Evolutionary conservation across 768 basidiomycete genomes (phyloP).

Genomic region (Hydnum rufescens): DNA sequence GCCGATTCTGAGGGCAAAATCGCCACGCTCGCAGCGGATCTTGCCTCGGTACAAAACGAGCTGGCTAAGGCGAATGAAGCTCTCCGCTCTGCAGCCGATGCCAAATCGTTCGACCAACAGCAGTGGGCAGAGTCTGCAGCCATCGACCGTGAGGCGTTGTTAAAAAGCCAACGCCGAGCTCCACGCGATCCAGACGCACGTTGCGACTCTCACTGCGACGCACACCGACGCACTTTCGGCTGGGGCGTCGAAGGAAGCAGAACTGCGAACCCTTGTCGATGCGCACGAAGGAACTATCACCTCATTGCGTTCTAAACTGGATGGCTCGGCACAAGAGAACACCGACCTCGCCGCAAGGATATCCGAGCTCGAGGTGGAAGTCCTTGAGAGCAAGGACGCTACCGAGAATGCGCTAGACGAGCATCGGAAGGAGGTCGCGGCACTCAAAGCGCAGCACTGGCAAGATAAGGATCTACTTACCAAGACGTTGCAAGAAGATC

Average conservation of each 20-base stretch:
- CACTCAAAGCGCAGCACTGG: constrained; percentile 20
- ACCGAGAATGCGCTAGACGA: constrained; percentile 46
- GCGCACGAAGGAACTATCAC: neutral
- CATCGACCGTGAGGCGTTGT: neutral
- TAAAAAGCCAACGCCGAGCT: neutral
- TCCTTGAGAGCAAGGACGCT: constrained; percentile 54
- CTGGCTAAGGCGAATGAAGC: neutral
- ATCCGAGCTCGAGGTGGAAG: constrained; percentile 65
- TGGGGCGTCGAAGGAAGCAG: neutral
- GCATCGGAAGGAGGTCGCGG: constrained; percentile 25
- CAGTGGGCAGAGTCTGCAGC: neutral
- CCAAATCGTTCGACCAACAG: neutral
- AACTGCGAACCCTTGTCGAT: neutral
- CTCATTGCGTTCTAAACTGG: neutral
- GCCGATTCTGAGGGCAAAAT: neutral
- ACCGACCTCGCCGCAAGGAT: constrained; percentile 39
- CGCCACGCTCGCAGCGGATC: neutral
- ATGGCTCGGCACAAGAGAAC: constrained; percentile 20
- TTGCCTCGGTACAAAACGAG: neutral
- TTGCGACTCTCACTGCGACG: too few species aligned
- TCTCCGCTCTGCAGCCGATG: neutral
- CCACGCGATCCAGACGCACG: neutral
- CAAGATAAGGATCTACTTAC: neutral
- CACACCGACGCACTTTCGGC: neutral
- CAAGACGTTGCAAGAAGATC: constrained; percentile 30